Evolutionary conservation across 495 filamentous ascomycete genomes (phyloP).

Genomic region (Acidiella bohemica): DNA sequence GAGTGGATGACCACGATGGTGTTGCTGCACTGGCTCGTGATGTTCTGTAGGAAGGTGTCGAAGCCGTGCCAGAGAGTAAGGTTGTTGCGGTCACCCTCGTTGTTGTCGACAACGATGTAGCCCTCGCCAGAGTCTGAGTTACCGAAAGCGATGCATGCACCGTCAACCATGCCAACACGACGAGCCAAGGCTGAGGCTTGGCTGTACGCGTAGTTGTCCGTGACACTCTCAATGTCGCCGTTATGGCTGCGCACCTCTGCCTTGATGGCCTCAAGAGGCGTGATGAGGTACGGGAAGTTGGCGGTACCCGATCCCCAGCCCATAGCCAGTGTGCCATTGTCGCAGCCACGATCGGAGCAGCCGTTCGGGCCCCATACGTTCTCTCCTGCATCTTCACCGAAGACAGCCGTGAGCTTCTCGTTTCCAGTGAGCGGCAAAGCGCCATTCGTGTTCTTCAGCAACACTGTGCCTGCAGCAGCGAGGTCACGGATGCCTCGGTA

Average conservation of each 20-base stretch:
- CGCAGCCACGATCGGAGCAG: conserved; percentile 69
- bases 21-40: conserved; percentile 68
- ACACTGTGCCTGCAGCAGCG: conserved; percentile 63
- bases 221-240: conserved; percentile 56
- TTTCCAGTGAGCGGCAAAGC: conserved; percentile 62
- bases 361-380: conserved; percentile 74
- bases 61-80: conserved; percentile 78
- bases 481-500: conserved; percentile 55
- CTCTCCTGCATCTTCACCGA: conserved; percentile 73
- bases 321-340: conserved; percentile 80
- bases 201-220: conserved; percentile 55
- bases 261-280: conserved; percentile 75
- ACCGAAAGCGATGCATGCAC: conserved; percentile 71
- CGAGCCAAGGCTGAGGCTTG: conserved; percentile 48
- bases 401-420: conserved; percentile 63
- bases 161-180: conserved; percentile 38
- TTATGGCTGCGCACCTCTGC: conserved; percentile 49
- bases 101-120: conserved; percentile 71
- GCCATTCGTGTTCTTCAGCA: conserved; percentile 79
- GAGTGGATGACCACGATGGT: conserved; percentile 89
- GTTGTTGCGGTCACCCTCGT: conserved; percentile 84
- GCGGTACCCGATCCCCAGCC: conserved; percentile 81
- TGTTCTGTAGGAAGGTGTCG: conserved; percentile 63
- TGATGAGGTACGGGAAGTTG: conserved; percentile 83
- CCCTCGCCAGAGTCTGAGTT: conserved; percentile 81